A percentile compares a stretch with the other conserved stretches of the same genome.
Conservation (phyloP, 169 alveolate genomes). For the Theileria sp. region DNA sequence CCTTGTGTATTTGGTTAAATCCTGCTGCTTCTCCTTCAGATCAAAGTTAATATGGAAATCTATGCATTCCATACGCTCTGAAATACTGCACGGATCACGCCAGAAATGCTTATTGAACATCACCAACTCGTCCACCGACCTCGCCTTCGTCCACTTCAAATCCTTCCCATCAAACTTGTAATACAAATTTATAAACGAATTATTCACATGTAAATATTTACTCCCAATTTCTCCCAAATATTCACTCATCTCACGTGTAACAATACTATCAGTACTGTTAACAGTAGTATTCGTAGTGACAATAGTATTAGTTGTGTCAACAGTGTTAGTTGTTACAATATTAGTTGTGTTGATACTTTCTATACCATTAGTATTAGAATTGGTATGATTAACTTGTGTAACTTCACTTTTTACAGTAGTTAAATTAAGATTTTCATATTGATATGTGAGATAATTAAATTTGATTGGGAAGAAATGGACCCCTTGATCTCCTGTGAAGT, state of each 20-base stretch:
- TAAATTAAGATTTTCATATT: neutral
- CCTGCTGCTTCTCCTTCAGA: slow-evolving; percentile 30
- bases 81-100: slow-evolving; percentile 49
- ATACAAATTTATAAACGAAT: slow-evolving; percentile 49
- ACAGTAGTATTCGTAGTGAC: too few relatives aligned
- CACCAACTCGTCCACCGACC: slow-evolving; percentile 12
- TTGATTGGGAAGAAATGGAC: slow-evolving; percentile 27
- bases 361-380: too few relatives aligned
- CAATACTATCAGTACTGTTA: too few relatives aligned
- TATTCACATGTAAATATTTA: slow-evolving; percentile 5
- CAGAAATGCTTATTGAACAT: slow-evolving; percentile 19
- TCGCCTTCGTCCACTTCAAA: slow-evolving; percentile 14
- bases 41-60: slow-evolving; percentile 39
- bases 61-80: slow-evolving; percentile 48
- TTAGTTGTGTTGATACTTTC: too few relatives aligned
- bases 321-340: too few relatives aligned
- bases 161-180: slow-evolving; percentile 23
- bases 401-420: neutral
- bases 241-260: too few relatives aligned
- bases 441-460: slow-evolving; percentile 16
- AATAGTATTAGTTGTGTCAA: too few relatives aligned
- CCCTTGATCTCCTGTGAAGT: slow-evolving; percentile 25
- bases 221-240: neutral
- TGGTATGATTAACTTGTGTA: neutral
- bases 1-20: slow-evolving; percentile 38